These are phyloP conservation scores for Ophiorrhiza pumila DNA, from an alignment of 257 asterid species.

Conservation along the genomic window DNA sequence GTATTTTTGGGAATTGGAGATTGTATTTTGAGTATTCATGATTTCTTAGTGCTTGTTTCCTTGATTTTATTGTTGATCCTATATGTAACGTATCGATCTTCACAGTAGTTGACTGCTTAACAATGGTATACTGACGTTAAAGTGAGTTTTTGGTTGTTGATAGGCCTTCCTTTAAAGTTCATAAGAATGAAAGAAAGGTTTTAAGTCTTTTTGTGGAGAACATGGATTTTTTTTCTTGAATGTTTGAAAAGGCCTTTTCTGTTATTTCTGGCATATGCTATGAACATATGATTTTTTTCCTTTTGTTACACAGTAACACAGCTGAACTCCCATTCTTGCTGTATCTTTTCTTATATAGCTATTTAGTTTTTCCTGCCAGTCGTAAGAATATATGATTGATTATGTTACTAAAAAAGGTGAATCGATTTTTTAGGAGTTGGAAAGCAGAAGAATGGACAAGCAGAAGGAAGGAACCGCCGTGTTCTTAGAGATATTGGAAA, in stretches of 20 bases:
- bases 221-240: too few species aligned
- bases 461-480: slow-evolving; percentile 49
- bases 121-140: background rate
- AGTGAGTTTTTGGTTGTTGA: too few species aligned
- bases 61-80: background rate
- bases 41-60: background rate
- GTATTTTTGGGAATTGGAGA: background rate
- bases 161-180: too few species aligned
- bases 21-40: background rate
- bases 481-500: slow-evolving; percentile 79
- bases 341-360: background rate
- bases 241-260: too few species aligned
- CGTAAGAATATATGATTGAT: background rate
- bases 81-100: background rate
- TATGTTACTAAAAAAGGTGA: background rate
- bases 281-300: background rate
- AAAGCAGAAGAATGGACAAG: slow-evolving; percentile 44
- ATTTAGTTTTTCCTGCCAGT: background rate
- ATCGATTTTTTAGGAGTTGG: slow-evolving; percentile 31
- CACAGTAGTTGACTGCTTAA: background rate
- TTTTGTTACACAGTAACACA: background rate
- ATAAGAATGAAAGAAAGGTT: too few species aligned
- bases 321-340: background rate
- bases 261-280: background rate
- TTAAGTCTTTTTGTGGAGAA: too few species aligned